Conservation (phyloP, 163 green algal genomes). For the Prototheca cutis region DNA sequence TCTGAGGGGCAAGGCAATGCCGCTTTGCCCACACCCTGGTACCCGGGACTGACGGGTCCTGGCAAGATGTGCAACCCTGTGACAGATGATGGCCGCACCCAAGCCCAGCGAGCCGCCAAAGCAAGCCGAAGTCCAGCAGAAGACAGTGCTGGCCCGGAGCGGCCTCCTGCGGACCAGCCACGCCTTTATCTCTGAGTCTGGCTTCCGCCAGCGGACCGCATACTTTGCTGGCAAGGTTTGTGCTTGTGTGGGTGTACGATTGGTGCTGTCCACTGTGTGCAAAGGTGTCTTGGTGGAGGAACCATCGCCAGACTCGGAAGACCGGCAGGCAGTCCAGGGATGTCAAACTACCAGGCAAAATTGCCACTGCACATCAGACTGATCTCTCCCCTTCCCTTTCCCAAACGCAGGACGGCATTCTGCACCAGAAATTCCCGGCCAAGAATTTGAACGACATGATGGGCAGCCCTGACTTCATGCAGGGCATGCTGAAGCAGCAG, state of each 20-base stretch:
- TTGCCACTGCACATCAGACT: too few species aligned
- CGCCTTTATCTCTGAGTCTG: slow-evolving; percentile 48
- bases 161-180: slow-evolving; percentile 43
- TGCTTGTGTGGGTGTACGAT: background rate
- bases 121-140: slow-evolving; percentile 59
- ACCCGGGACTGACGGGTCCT: too few species aligned
- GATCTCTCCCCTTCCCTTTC: background rate
- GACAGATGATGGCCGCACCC: slow-evolving; percentile 19
- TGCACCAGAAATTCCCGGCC: slow-evolving; percentile 55
- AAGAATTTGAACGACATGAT: slow-evolving; percentile 60
- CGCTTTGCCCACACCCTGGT: too few species aligned
- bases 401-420: slow-evolving; percentile 41
- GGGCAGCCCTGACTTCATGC: slow-evolving; percentile 73
- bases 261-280: background rate
- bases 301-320: too few species aligned
- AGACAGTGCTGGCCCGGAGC: slow-evolving; percentile 55
- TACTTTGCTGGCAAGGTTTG: slow-evolving; percentile 56
- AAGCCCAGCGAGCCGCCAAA: slow-evolving; percentile 14
- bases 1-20: background rate
- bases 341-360: too few species aligned
- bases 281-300: too few species aligned
- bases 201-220: slow-evolving; percentile 53
- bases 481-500: slow-evolving; percentile 96
- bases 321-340: too few species aligned
- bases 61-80: background rate